A percentile compares a stretch with the other conserved stretches of the same genome.
phyloP scores from a whole-genome alignment of 352 stramenopile species.

The Synura sp. region DNA sequence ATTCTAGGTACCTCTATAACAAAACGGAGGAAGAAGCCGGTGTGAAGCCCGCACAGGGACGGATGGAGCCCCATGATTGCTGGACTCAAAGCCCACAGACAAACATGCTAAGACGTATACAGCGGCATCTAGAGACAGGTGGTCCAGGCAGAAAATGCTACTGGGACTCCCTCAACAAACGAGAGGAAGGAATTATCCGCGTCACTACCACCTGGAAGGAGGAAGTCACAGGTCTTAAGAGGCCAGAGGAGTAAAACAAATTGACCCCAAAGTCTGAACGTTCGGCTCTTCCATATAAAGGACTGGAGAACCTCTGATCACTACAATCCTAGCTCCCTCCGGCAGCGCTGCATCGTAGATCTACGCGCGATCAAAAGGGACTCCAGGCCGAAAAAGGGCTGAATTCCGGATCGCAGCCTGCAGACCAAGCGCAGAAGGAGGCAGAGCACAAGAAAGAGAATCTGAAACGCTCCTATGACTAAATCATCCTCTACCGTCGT shows the following conservation, averaged over 20 bases:
- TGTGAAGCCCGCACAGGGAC: slow-evolving; percentile 22
- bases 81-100: slow-evolving; percentile 12
- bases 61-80: slow-evolving; percentile 22
- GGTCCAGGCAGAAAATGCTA: background rate
- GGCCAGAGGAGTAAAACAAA: background rate
- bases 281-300: background rate
- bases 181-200: background rate
- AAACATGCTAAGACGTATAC: background rate
- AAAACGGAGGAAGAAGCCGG: slow-evolving; percentile 14
- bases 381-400: background rate
- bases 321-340: background rate
- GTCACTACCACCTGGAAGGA: slow-evolving; percentile 19
- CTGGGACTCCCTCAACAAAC: slow-evolving; percentile 12
- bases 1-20: background rate
- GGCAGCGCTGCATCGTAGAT: slow-evolving; percentile 21
- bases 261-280: slow-evolving; percentile 23
- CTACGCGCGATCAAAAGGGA: background rate
- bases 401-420: background rate
- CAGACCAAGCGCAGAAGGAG: background rate
- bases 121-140: background rate
- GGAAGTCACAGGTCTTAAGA: too few relatives aligned
- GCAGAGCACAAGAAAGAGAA: background rate
- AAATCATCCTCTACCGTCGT: background rate
- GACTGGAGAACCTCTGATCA: slow-evolving; percentile 21
- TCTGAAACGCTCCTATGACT: background rate